These are phyloP conservation scores for Fusarium coffeatum DNA, from an alignment of 2,329 filamentous ascomycete species.

Conservation along the genomic window DNA sequence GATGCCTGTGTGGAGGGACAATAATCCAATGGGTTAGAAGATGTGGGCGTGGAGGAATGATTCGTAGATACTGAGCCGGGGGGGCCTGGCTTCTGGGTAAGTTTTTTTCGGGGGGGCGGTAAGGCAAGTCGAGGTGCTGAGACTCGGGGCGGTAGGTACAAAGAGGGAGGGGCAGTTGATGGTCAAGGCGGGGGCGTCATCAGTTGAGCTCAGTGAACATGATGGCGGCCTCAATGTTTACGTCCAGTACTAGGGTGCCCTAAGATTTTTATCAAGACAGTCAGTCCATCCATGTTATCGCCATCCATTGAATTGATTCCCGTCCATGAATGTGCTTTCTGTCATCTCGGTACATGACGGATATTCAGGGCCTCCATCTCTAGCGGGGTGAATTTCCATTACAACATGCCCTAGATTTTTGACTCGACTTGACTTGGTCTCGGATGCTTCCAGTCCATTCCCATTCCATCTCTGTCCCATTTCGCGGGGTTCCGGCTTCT, in stretches of 20 bases:
- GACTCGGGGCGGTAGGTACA: slow-evolving; percentile 24
- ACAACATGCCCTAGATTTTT: neutral
- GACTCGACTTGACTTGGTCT: neutral
- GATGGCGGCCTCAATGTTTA: neutral
- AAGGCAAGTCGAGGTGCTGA: slow-evolving; percentile 33
- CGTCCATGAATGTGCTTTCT: neutral
- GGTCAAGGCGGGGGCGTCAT: slow-evolving; percentile 30
- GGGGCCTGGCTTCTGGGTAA: slow-evolving; percentile 8
- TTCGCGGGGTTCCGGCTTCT: slow-evolving; percentile 35
- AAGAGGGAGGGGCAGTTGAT: slow-evolving; percentile 23
- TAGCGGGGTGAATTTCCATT: slow-evolving; percentile 22
- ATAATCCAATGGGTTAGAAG: slow-evolving; percentile 22
- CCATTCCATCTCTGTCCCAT: slow-evolving; percentile 24
- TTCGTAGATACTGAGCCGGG: slow-evolving; percentile 46
- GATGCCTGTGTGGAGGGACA: neutral
- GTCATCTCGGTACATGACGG: slow-evolving; percentile 19
- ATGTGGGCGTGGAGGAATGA: slow-evolving; percentile 49
- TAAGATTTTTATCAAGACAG: neutral
- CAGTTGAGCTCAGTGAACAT: slow-evolving; percentile 21
- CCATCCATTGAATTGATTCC: slow-evolving; percentile 15
- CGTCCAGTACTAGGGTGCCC: slow-evolving; percentile 7
- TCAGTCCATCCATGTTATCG: neutral
- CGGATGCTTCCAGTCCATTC: slow-evolving; percentile 29
- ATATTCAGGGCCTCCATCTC: slow-evolving; percentile 10
- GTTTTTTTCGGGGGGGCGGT: slow-evolving; percentile 26